These are phyloP conservation scores for Colletotrichum sp. DNA, from an alignment of 2,329 filamentous ascomycete species.

Conservation along the genomic window DNA sequence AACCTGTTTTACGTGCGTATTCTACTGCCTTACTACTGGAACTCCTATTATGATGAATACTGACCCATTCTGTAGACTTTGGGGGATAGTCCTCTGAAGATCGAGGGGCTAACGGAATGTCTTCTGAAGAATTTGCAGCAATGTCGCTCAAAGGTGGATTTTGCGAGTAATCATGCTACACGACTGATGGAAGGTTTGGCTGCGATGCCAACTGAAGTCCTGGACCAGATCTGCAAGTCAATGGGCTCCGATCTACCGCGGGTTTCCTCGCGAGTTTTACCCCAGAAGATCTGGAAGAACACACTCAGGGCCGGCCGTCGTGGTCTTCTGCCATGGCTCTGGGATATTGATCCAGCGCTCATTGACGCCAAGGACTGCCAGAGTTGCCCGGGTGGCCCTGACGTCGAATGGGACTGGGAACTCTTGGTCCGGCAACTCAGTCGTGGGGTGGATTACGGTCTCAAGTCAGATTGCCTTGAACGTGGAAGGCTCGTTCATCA, in stretches of 20 bases:
- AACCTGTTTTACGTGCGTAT: not conserved
- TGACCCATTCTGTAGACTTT: not conserved
- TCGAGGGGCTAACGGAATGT: accelerated
- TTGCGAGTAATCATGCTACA: not conserved
- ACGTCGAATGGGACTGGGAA: not conserved
- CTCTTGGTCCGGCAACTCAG: not conserved
- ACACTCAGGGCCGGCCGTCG: not conserved
- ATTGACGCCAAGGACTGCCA: not conserved
- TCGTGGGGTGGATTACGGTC: not conserved
- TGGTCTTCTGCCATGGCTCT: not conserved
- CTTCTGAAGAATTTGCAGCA: not conserved
- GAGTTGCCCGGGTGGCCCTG: not conserved
- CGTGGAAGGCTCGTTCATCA: not conserved
- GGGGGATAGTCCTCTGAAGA: not conserved
- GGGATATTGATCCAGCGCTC: not conserved
- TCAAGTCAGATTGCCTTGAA: not conserved
- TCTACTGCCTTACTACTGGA: too few relatives aligned
- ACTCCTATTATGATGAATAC: too few relatives aligned
- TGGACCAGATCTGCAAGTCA: not conserved
- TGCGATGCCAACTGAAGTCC: not conserved
- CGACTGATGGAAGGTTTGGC: not conserved
- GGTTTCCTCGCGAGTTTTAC: not conserved
- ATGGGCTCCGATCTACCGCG: not conserved
- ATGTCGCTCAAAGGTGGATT: not conserved
- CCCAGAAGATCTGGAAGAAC: not conserved